Base-by-base conservation (phyloP, 306 rosid species). In the Castanea crenata region DNA sequence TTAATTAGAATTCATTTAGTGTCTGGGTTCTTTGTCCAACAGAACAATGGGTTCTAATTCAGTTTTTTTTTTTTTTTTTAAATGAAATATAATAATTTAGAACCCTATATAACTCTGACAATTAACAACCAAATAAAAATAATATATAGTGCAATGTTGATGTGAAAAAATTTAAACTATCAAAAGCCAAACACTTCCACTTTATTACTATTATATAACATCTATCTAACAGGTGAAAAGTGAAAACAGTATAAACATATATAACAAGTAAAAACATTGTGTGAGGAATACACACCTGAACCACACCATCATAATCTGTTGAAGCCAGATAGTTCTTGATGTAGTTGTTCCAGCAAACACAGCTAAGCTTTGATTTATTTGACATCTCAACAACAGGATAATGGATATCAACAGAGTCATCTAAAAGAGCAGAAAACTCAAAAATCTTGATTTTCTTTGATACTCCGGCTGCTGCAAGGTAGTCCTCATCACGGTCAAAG, bases 311-410 rank as follows among this genome's bases (percentile, higher is more conserved):
- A 62, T 92, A 88, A 84, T 94, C 99, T 51, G 97, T 85, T 77
- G 99, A 92, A 73, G 99, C 97, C 74, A 94, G 87, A 91, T 94
- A 94, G 88, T 90, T 94, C 88, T 87, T 92, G 71, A 94, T 86
- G 73, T 94, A 94, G 90, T 78, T 87, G 88, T 94, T 94, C 99
- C 99, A 94, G 91, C 95, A 85, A 88, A 94, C 90, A 86, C 97
- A 91, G 76, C 97, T 94, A 82, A 92, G 88, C 86, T 85, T 92
- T 76, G 97, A 90, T 74, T 78, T 88, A 86, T 94, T 94, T 79
- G 91, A 41, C 93, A 94, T 91, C 89, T 94, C 99, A 44, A 86
- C 82, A 13, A 71, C 93, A n/a, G 97, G 99, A 85, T 94, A 94
- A 84, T 92, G 97, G 71, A 92, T 90, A 80, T 92, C 99, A 51